phyloP scores from a whole-genome alignment of 2,329 filamentous ascomycete species.

The Aspergillus candidus region DNA sequence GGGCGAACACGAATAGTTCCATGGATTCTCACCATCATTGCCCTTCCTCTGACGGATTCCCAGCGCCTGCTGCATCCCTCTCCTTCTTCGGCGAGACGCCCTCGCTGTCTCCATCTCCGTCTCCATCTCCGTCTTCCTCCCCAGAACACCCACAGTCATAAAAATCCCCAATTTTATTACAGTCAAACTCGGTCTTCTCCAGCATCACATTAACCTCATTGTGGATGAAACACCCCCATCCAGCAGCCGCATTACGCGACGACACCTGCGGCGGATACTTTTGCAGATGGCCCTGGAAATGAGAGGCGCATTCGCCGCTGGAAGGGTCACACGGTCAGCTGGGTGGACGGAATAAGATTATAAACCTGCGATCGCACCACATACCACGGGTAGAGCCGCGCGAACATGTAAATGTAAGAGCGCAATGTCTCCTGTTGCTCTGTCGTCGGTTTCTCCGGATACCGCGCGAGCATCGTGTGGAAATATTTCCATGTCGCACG shows the following conservation, averaged over 20 bases:
- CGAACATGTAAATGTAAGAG: slow-evolving; percentile 58
- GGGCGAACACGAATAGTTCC: too few species aligned
- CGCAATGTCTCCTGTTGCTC: slow-evolving; percentile 56
- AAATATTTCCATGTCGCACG: slow-evolving; percentile 61
- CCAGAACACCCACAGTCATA: slow-evolving; percentile 62
- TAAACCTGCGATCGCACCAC: too few species aligned
- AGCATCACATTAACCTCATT: slow-evolving; percentile 61
- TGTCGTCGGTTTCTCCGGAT: slow-evolving; percentile 55
- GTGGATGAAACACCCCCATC: slow-evolving; percentile 62
- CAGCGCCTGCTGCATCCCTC: background rate
- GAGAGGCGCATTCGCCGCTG: slow-evolving; percentile 59
- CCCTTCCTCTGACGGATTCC: background rate
- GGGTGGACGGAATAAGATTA: background rate
- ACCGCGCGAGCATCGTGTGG: slow-evolving; percentile 61
- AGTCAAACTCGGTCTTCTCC: slow-evolving; percentile 57
- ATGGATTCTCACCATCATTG: background rate
- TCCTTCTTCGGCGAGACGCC: slow-evolving; percentile 1
- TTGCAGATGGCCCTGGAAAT: slow-evolving; percentile 56
- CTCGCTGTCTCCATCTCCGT: too few species aligned
- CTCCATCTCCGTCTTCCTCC: slow-evolving; percentile 34
- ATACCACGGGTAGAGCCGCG: slow-evolving; percentile 59
- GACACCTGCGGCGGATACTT: slow-evolving; percentile 61
- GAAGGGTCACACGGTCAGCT: slow-evolving; percentile 8
- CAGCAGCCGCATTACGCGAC: slow-evolving; percentile 56
- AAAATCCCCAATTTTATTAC: slow-evolving; percentile 58